These are phyloP conservation scores for Boletus vinaceobasis DNA, from an alignment of 768 basidiomycete species.

Conservation along the genomic window DNA sequence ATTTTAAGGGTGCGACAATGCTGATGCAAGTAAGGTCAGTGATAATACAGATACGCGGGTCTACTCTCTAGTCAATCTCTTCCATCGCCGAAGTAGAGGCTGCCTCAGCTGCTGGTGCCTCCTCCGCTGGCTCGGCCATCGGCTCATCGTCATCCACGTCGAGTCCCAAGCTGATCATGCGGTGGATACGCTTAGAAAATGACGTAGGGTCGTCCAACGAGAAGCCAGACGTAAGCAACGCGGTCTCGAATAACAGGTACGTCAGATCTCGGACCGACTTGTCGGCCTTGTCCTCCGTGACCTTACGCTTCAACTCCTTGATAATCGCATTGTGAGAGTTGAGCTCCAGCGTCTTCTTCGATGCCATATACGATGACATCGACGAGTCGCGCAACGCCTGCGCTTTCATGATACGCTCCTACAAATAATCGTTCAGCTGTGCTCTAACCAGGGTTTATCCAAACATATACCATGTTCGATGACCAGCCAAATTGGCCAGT, in stretches of 20 bases:
- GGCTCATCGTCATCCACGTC: conserved; percentile 79
- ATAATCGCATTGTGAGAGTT: conserved; percentile 91
- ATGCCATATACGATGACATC: conserved; percentile 99
- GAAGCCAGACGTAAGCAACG: conserved; percentile 93
- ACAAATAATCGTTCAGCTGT: conserved; percentile 7
- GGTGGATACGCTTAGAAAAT: conserved; percentile 94
- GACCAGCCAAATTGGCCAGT: conserved; percentile 99
- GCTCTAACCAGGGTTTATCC: not conserved
- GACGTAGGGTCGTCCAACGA: conserved; percentile 92
- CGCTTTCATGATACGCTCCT: conserved; percentile 99
- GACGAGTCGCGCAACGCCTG: conserved; percentile 95
- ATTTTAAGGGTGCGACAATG: conserved; percentile 22
- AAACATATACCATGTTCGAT: conserved; percentile 84
- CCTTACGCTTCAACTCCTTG: conserved; percentile 94
- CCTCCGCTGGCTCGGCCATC: conserved; percentile 34
- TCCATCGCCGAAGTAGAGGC: conserved; percentile 88
- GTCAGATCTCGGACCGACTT: conserved; percentile 98
- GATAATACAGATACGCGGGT: conserved; percentile 26
- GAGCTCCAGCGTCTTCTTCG: conserved; percentile 96
- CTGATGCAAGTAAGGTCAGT: conserved; percentile 25
- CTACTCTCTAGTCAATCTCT: conserved; percentile 76
- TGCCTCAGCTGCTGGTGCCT: conserved; percentile 53
- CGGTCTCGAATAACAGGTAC: conserved; percentile 94
- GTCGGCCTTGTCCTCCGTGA: conserved; percentile 96
- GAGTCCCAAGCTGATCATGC: conserved; percentile 91